Evolutionary conservation across 352 stramenopile genomes (phyloP), one percentile per base, ranked within the genome.

Genomic region (Phytophthora brassicae): DNA sequence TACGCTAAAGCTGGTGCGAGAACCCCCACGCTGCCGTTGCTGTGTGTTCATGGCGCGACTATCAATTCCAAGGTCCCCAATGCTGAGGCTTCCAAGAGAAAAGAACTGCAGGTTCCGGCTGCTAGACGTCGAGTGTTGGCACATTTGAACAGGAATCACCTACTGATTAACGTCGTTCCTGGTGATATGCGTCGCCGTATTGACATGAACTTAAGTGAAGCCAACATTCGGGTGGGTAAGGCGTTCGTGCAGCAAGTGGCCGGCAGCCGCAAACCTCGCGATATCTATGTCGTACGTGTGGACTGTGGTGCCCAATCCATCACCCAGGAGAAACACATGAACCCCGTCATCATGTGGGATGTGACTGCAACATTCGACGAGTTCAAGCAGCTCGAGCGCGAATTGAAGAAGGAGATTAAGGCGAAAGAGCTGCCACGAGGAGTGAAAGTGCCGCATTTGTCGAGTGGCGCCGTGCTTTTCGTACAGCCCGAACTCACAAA

Each of bases 281-380:
- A 94, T 49, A 72, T 85, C 35, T 94, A 92, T 63, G 71, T 94
- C 22, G 70, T 94, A 16, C 82, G 85, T 20, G 77, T 94, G 20
- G 85, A 94, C 68, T 91, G 83, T 50, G 64, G 72, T 6, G 39
- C 59, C 5, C 64, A 69, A 16, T 76, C 54, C 20, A 45, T 53
- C 14, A 48, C 24, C 1, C 48, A 62, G 22, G 78, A 94, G 56
- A 92, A 94, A 61, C 83, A 91, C 72, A 88, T 93, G 80, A 93
- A 93, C 48, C 84, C 81, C 6, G 77, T 86, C 6, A 72, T 93
- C 31, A 92, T 94, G 85, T 94, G 85, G 85, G 85, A 94, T 43
- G 36, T 94, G 16, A 91, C 83, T 12, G 81, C 83, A 36, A 84
- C 83, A 1, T 92, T 92, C 64, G 66, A 76, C 24, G 85, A 94